Evolutionary conservation across 805 yeast species (phyloP).

Genomic region (Kazachstania kunashirensis): DNA sequence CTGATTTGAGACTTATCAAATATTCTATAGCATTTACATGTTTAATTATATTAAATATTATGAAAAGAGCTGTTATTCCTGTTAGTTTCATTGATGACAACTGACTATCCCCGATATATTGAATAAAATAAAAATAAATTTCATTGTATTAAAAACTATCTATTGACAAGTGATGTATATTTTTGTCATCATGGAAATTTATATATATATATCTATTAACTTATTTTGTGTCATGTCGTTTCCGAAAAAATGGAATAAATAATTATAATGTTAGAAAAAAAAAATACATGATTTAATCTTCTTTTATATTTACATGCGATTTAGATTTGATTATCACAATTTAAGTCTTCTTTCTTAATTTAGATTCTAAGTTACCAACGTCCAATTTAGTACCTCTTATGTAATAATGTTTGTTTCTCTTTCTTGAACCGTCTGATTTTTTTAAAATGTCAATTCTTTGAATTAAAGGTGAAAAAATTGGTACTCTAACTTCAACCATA

Average conservation of each 20-base stretch:
- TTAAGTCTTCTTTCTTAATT: constrained; percentile 27
- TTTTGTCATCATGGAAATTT: no score
- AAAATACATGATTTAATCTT: no score
- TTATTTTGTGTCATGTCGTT: no score
- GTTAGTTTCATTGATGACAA: neutral
- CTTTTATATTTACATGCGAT: neutral
- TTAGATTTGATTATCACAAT: no score
- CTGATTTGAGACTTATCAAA: constrained; percentile 43
- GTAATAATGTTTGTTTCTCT: constrained; percentile 81
- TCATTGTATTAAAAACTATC: no score
- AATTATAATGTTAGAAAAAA: no score
- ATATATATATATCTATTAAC: no score
- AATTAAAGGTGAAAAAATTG: constrained; percentile 70
- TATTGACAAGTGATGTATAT: no score
- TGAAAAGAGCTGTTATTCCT: neutral
- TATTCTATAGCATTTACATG: constrained; percentile 26
- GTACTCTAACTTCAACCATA: constrained; percentile 80
- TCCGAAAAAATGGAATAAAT: no score
- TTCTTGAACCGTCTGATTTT: constrained; percentile 51
- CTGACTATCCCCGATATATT: no score
- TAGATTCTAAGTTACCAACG: constrained; percentile 57
- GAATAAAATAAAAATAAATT: no score
- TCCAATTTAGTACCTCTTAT: constrained; percentile 73
- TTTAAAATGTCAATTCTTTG: constrained; percentile 68
- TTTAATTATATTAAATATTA: no score